phyloP scores from a whole-genome alignment of 208 protist species.

The Trypanosoma scelopori region DNA sequence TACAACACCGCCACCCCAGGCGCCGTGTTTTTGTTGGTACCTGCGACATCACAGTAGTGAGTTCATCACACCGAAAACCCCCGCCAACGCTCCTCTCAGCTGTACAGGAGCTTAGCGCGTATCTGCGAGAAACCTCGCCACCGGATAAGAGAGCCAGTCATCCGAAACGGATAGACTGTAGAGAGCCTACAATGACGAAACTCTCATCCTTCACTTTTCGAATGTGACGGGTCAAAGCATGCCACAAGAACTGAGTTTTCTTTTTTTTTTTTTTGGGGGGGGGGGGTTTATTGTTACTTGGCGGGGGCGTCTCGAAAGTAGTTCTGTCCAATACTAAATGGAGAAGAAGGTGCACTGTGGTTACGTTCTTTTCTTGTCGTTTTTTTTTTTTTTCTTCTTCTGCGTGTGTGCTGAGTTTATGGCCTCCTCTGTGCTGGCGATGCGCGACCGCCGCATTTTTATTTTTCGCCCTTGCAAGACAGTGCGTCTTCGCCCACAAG shows the following conservation, averaged over 20 bases:
- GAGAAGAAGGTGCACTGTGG: too few species aligned
- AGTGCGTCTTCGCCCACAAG: too few species aligned
- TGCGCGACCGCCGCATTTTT: too few species aligned
- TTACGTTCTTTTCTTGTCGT: too few species aligned
- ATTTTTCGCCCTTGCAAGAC: too few species aligned
- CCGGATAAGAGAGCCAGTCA: slow-evolving; percentile 2
- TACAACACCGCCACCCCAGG: slow-evolving; percentile 32
- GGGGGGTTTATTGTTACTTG: neutral
- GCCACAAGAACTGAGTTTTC: slow-evolving; percentile 20
- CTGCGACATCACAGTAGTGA: slow-evolving; percentile 76
- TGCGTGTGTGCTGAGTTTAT: too few species aligned
- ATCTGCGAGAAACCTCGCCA: slow-evolving; percentile 32
- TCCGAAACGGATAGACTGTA: slow-evolving; percentile 8
- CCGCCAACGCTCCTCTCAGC: slow-evolving; percentile 39
- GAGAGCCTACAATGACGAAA: slow-evolving; percentile 4
- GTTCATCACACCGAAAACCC: slow-evolving; percentile 41
- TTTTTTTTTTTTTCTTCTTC: too few species aligned
- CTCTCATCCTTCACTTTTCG: slow-evolving; percentile 11
- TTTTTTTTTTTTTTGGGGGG: neutral
- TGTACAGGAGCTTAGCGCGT: slow-evolving; percentile 43
- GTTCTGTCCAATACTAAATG: too few species aligned
- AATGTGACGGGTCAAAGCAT: neutral
- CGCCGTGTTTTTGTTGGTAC: slow-evolving; percentile 54
- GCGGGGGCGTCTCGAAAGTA: too few species aligned
- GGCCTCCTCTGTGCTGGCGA: too few species aligned